Evolutionary conservation across 495 filamentous ascomycete genomes (phyloP).

Genomic region (Trichoderma reesei): DNA sequence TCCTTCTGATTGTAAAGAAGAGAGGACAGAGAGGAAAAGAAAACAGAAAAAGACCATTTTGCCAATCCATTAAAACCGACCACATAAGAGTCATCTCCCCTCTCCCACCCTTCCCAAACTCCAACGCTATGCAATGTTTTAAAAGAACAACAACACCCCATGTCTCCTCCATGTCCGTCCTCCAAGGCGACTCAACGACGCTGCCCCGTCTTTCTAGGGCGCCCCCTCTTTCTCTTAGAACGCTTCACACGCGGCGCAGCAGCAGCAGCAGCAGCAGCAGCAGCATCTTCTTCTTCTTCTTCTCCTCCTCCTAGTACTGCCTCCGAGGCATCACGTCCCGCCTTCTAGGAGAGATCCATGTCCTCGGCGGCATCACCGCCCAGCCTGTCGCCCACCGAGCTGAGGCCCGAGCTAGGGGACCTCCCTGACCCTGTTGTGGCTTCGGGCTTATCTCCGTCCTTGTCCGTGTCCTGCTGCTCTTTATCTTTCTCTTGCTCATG

Average conservation of each 20-base stretch:
- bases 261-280: too few relatives aligned
- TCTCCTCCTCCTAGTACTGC: background rate
- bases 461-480: slow-evolving; percentile 11
- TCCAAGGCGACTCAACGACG: background rate
- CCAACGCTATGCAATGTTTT: slow-evolving; percentile 9
- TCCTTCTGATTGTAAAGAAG: too few relatives aligned
- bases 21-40: too few relatives aligned
- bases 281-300: too few relatives aligned
- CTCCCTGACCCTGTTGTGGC: slow-evolving; percentile 19
- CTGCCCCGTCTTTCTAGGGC: background rate
- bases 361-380: slow-evolving; percentile 21
- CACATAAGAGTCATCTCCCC: background rate
- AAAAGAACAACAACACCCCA: background rate
- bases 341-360: slow-evolving; percentile 24
- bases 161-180: background rate
- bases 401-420: slow-evolving; percentile 41
- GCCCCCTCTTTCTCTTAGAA: background rate
- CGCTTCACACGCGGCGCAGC: background rate
- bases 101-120: background rate
- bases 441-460: background rate
- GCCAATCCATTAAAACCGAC: background rate
- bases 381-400: slow-evolving; percentile 38
- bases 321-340: background rate
- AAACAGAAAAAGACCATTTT: background rate
- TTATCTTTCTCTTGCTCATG: slow-evolving; percentile 10